These are phyloP conservation scores for Annulohypoxylon moriforme DNA, from an alignment of 495 filamentous ascomycete genomes.

Conservation along the genomic window DNA sequence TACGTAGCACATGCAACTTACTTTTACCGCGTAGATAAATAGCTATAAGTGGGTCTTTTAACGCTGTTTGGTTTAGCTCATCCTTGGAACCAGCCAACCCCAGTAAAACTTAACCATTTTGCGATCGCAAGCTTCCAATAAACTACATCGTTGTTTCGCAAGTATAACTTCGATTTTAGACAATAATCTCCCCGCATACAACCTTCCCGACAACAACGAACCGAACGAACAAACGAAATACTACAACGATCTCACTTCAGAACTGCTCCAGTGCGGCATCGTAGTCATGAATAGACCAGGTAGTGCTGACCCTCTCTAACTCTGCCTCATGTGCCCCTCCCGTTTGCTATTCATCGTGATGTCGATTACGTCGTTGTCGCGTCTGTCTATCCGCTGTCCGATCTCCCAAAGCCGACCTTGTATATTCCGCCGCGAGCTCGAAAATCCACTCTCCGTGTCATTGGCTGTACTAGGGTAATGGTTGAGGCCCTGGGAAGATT, in stretches of 20 bases:
- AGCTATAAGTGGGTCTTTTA: constrained; percentile 8
- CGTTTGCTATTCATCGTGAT: constrained; percentile 43
- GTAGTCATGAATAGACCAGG: constrained; percentile 69
- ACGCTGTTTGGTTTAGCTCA: constrained; percentile 2
- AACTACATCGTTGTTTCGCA: constrained; percentile 37
- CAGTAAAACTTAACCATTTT: constrained; percentile 40
- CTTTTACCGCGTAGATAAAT: constrained; percentile 3
- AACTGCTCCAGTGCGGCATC: constrained; percentile 30
- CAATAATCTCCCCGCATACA: constrained; percentile 9
- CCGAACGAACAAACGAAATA: constrained; percentile 17
- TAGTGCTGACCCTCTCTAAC: constrained; percentile 54
- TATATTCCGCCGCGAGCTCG: constrained; percentile 10
- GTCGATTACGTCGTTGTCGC: constrained; percentile 38
- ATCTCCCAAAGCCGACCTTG: constrained; percentile 9
- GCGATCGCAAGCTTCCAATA: constrained; percentile 42
- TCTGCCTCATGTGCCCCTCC: constrained; percentile 50
- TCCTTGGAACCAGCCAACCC: constrained; percentile 26
- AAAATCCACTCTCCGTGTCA: constrained; percentile 7
- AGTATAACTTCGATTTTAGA: constrained; percentile 27
- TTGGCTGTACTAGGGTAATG: neutral
- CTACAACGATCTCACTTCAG: constrained; percentile 9
- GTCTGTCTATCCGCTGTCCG: neutral
- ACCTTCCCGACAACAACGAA: constrained; percentile 23
- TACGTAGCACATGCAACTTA: constrained; percentile 21
- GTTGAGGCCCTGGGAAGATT: neutral